phyloP scores from a whole-genome alignment of 345 rosid genomes.

The Gossypium sturtianum region DNA sequence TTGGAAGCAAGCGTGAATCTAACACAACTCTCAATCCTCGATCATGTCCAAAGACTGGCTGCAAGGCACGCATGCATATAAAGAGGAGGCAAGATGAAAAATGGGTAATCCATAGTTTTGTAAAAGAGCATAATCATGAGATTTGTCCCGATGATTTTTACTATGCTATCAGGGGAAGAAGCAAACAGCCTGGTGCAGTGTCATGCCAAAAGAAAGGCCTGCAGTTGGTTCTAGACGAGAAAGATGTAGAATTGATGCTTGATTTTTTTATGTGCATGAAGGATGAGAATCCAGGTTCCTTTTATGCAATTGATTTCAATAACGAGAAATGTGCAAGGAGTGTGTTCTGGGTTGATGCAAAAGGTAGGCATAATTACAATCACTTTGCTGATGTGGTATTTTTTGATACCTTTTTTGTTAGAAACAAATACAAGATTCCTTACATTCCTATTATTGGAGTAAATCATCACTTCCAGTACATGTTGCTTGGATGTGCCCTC shows the following conservation, averaged over 20 bases:
- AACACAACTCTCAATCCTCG: slow-evolving; percentile 9
- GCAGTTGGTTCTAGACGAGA: slow-evolving; percentile 13
- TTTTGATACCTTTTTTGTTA: slow-evolving; percentile 8
- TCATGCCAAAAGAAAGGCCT: slow-evolving; percentile 13
- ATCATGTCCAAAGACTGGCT: slow-evolving; percentile 19
- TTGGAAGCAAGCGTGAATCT: slow-evolving; percentile 17
- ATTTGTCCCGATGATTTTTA: slow-evolving; percentile 13
- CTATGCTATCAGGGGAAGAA: slow-evolving; percentile 9
- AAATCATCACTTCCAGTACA: slow-evolving; percentile 18
- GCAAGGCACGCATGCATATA: slow-evolving; percentile 19
- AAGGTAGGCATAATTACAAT: slow-evolving; percentile 5
- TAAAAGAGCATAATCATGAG: slow-evolving; percentile 20
- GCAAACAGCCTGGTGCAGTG: slow-evolving; percentile 9
- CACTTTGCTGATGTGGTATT: slow-evolving; percentile 7
- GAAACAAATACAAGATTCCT: slow-evolving; percentile 9
- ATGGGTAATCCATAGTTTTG: slow-evolving; percentile 16
- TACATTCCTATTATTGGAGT: slow-evolving; percentile 11
- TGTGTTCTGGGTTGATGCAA: slow-evolving; percentile 10
- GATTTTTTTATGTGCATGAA: slow-evolving; percentile 13
- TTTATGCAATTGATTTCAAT: slow-evolving; percentile 17
- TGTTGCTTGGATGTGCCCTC: slow-evolving; percentile 14
- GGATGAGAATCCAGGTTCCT: slow-evolving; percentile 15
- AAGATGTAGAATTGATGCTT: slow-evolving; percentile 11
- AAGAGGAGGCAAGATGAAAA: slow-evolving; percentile 17
- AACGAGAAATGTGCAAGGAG: slow-evolving; percentile 9